Base-by-base conservation (phyloP, 495 filamentous ascomycete species). In the Podospora sp. region DNA sequence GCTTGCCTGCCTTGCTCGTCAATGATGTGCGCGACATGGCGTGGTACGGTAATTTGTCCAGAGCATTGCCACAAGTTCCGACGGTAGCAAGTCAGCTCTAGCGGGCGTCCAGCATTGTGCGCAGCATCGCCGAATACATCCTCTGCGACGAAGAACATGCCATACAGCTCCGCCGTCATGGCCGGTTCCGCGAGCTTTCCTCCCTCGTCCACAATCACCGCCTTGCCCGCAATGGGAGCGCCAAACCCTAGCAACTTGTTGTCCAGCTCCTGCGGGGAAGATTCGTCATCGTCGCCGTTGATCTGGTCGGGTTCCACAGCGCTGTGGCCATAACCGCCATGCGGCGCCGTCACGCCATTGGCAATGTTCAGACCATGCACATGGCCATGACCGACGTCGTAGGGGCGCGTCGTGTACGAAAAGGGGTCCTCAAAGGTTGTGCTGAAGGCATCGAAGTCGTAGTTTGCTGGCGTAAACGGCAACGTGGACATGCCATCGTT, bases 71-170 rank as follows among this genome's bases (percentile, higher is more conserved):
- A 96, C 20, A 96, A 78, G 71, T 97, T 97, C 21, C 93, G 85
- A 46, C 93, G 90, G 72, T 97, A 97, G 78, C 93, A 97, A 0
- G 93, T 97, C 71, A 97, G 76, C 79, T 97, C 93, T 21, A 90
- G 87, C 0, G 92, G 90, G 8, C 90, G 82, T 80, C 80, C 77
- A 26, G 75, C 63, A 16, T 68, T 76, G 58, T 77, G 74, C 1
- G n/a, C 33, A 63, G 81, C 80, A 25, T 74, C 79, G 40, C 79
- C 80, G 71, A 84, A 87, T 7, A 87, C 85, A 62, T 85, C 83
- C 71, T 97, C 93, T 59, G 93, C 93, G 6, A 97, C 86, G 72
- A 95, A 96, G 80, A 97, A 97, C 92, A 96, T 96, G 80, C 93
- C 93, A 73, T 95, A 92, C 33, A 97, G 79, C 77, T 96, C 93